Percentiles rank a stretch among this genome's conserved stretches.
Evolutionary conservation across 257 asterid species (phyloP).

Genomic region (Paulownia fortunei): DNA sequence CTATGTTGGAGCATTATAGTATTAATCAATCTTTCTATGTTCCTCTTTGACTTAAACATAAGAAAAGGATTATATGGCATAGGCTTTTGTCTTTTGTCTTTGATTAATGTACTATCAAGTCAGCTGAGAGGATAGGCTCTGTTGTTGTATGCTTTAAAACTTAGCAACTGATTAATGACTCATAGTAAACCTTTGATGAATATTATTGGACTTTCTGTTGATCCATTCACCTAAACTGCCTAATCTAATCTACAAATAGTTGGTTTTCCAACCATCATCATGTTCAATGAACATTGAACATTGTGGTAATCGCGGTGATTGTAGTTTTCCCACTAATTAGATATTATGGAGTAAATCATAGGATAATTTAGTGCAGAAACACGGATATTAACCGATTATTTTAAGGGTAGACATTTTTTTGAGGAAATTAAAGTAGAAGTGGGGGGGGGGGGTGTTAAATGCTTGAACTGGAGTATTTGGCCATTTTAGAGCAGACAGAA

Average conservation of each 20-base stretch:
- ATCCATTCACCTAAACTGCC: constrained; percentile 22
- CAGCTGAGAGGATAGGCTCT: background rate
- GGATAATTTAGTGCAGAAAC: constrained; percentile 8
- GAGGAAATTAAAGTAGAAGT: constrained; percentile 5
- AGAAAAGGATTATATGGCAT: background rate
- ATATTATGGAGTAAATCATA: constrained; percentile 28
- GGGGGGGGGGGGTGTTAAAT: background rate
- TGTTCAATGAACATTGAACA: constrained; percentile 32
- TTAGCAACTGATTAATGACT: constrained; percentile 1
- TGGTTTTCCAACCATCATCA: constrained; percentile 31
- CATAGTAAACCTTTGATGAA: constrained; percentile 30
- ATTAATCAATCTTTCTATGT: constrained; percentile 1
- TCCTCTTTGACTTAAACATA: background rate
- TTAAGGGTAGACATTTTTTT: background rate
- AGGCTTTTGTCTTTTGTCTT: background rate
- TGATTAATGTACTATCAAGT: constrained; percentile 19
- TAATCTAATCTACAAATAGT: background rate
- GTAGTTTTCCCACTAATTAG: constrained; percentile 30
- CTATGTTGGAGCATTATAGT: background rate
- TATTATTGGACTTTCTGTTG: constrained; percentile 21
- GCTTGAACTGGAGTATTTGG: background rate
- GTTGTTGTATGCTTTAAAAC: constrained; percentile 8
- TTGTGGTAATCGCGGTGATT: constrained; percentile 37
- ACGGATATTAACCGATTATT: background rate
- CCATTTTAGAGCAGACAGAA: background rate